Base-by-base conservation (phyloP, 2,329 filamentous ascomycete species). In the Dendrostoma leiphaemia region DNA sequence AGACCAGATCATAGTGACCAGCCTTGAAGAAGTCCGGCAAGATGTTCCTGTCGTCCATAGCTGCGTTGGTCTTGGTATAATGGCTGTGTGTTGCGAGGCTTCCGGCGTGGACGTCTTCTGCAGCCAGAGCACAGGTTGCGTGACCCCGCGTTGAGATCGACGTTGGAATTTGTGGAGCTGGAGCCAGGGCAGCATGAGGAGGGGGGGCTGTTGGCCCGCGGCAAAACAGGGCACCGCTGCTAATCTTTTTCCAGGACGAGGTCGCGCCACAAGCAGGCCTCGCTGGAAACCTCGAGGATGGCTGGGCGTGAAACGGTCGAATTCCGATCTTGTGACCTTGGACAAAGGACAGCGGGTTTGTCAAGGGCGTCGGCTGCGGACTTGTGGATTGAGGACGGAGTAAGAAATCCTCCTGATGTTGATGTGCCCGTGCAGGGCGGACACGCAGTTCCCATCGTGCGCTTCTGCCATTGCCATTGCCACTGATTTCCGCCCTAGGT, bases 1-100 rank as follows among this genome's bases (percentile, higher is more conserved):
- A 82, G 53, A 87, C 90, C 61, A 99, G 79, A 65, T 83, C 78
- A 74, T 99, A 99, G 75, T 97, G 91, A 59, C 79, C 76, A 2
- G 94, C 91, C 75, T 91, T 93, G 68, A 93, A 84, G 62, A 71
- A 73, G 64, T 77, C 75, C 45, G 84, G 83, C 58, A 87, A 79
- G 60, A 84, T 77, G 57, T 87, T 83, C 67, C 84, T 77, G 69
- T 86, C 83, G 48, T 75, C 70, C 77, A 84, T 84, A 63, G 61
- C 66, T 56, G 63, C 58, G 45, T 52, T 47, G 21, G 34, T 51
- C 40, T 6, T 40, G 26, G 34, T 40, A 41, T 13, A 10, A 13
- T 31, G 10, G 15, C 8, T 19, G 17, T 48, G 31, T 21, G 40
- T 35, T 41, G 52, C 15, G 32, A 35, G 19, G 38, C 34, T 49